Evolutionary conservation across 2,329 filamentous ascomycete genomes (phyloP).

Genomic region (Fusarium brachygibbosum): DNA sequence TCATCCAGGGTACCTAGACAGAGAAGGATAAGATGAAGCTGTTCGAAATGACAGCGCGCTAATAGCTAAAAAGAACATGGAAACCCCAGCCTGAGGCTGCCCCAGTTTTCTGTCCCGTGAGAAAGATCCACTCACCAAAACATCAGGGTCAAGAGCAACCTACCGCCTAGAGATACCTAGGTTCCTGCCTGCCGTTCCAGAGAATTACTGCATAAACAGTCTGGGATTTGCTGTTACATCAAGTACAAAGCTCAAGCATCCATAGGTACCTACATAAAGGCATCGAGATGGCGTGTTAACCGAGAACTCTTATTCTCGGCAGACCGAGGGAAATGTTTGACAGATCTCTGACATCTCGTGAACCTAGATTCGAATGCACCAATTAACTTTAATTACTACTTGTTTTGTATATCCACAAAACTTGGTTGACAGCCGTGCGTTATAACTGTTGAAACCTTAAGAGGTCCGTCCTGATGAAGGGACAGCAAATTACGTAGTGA

Average conservation of each 20-base stretch:
- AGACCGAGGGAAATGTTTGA: neutral
- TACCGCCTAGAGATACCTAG: no score
- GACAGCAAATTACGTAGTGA: neutral
- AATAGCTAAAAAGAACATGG: constrained; percentile 25
- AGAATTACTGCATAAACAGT: neutral
- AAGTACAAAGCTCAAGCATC: no score
- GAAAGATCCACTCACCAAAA: constrained; percentile 13
- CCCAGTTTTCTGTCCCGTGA: constrained; percentile 29
- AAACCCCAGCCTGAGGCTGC: constrained; percentile 31
- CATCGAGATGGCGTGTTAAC: neutral
- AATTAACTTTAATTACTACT: neutral
- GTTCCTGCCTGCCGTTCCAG: neutral
- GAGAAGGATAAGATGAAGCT: constrained; percentile 20
- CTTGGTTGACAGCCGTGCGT: neutral
- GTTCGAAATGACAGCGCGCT: constrained; percentile 7
- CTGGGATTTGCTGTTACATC: neutral
- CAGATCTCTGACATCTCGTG: neutral
- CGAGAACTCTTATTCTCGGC: neutral
- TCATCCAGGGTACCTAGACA: neutral
- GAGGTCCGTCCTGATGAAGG: neutral
- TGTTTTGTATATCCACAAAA: neutral
- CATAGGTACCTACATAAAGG: neutral
- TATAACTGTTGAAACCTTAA: neutral
- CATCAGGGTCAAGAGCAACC: constrained; percentile 10
- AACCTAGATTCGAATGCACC: neutral